A percentile compares a stretch with the other conserved stretches of the same genome.
phyloP scores from a whole-genome alignment of 192 early-diverging fungal genomes.

The Linnemannia elongata region DNA sequence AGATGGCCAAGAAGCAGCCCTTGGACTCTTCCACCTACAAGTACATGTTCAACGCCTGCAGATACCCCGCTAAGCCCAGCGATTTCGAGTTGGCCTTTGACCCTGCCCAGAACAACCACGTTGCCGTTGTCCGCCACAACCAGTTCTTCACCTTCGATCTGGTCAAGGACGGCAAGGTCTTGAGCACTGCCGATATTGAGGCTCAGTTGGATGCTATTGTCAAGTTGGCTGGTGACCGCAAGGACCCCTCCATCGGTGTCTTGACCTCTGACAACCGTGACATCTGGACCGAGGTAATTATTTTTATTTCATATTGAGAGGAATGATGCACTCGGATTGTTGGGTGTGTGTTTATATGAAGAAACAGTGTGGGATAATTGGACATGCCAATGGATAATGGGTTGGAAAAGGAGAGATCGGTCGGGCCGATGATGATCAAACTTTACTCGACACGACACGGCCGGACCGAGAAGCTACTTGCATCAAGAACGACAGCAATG shows the following conservation, averaged over 20 bases:
- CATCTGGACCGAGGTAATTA: slow-evolving; percentile 84
- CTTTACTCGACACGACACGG: background rate
- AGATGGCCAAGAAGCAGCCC: slow-evolving; percentile 81
- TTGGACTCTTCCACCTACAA: slow-evolving; percentile 94
- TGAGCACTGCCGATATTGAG: slow-evolving; percentile 90
- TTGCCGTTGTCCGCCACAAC: slow-evolving; percentile 91
- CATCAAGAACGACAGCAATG: background rate
- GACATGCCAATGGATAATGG: background rate
- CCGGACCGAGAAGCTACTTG: slow-evolving; percentile 4
- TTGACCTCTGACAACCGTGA: slow-evolving; percentile 97
- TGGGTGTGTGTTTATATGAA: background rate
- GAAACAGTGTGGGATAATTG: background rate
- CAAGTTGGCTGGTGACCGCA: slow-evolving; percentile 71
- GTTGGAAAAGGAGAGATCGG: background rate
- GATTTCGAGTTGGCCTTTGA: slow-evolving; percentile 85
- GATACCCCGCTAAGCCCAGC: slow-evolving; percentile 88
- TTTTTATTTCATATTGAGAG: background rate
- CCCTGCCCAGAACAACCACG: slow-evolving; percentile 82
- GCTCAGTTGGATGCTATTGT: slow-evolving; percentile 57
- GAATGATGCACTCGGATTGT: background rate
- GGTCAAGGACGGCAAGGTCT: slow-evolving; percentile 80
- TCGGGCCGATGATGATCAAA: slow-evolving; percentile 19
- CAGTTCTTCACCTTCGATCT: slow-evolving; percentile 88
- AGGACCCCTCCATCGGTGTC: slow-evolving; percentile 84
- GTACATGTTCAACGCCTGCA: slow-evolving; percentile 97